These are phyloP conservation scores for Trichosanthes truncata DNA, from an alignment of 306 rosid species.

Conservation along the genomic window DNA sequence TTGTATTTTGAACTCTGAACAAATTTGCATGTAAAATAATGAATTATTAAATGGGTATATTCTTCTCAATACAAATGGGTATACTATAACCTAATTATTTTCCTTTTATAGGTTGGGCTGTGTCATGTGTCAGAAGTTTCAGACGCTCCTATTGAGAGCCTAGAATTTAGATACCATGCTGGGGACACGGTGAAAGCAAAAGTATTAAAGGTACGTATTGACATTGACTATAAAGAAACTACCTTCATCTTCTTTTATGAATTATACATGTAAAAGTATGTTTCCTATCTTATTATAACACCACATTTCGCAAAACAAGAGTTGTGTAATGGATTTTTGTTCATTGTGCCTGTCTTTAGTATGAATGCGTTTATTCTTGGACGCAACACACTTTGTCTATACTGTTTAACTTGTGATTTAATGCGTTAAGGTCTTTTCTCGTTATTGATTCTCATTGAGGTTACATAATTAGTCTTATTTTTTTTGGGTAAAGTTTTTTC, in stretches of 20 bases:
- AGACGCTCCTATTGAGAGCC: conserved; percentile 41
- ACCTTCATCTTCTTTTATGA: background rate
- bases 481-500: background rate
- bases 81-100: background rate
- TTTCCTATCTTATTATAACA: background rate
- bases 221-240: background rate
- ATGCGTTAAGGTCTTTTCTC: background rate
- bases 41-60: background rate
- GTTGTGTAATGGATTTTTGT: background rate
- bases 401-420: background rate
- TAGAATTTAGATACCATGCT: conserved; percentile 51
- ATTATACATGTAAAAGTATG: background rate
- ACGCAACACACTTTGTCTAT: background rate
- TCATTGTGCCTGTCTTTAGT: background rate
- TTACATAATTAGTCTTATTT: background rate
- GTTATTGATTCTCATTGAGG: background rate
- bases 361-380: background rate
- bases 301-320: background rate
- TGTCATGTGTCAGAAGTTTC: conserved; percentile 87
- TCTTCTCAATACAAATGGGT: background rate
- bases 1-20: background rate
- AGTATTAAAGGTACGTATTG: conserved; percentile 58
- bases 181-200: conserved; percentile 71
- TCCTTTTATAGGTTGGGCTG: conserved; percentile 57
- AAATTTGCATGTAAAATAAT: background rate